Evolutionary conservation across 2,329 filamentous ascomycete species (phyloP).

Genomic region (Fusarium pseudograminearum): DNA sequence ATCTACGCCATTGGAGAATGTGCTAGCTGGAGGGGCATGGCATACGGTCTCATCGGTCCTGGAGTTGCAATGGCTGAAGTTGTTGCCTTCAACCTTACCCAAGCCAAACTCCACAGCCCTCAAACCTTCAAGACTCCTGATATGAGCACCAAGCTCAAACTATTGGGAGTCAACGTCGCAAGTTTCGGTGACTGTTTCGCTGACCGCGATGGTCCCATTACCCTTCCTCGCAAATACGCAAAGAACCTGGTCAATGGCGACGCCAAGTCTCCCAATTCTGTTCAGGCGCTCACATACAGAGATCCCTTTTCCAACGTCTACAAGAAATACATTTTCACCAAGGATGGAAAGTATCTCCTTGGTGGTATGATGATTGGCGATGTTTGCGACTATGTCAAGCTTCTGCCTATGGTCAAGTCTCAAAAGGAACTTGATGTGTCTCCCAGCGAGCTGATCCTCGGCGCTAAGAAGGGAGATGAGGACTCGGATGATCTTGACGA

Average conservation of each 20-base stretch:
- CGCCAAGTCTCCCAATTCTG: slow-evolving; percentile 56
- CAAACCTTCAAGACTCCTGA: slow-evolving; percentile 84
- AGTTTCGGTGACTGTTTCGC: slow-evolving; percentile 96
- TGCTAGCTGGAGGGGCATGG: slow-evolving; percentile 88
- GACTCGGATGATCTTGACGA: slow-evolving; percentile 84
- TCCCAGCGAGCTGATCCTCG: slow-evolving; percentile 86
- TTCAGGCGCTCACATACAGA: slow-evolving; percentile 91
- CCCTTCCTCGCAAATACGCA: slow-evolving; percentile 71
- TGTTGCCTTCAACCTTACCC: slow-evolving; percentile 89
- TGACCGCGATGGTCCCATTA: slow-evolving; percentile 83
- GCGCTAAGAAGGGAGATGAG: slow-evolving; percentile 77
- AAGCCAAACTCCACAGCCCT: slow-evolving; percentile 77
- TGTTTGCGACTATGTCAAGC: slow-evolving; percentile 88
- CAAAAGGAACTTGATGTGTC: slow-evolving; percentile 83
- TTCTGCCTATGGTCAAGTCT: slow-evolving; percentile 87
- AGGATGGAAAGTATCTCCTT: slow-evolving; percentile 88
- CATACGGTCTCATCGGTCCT: slow-evolving; percentile 88
- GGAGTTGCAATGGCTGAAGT: slow-evolving; percentile 95
- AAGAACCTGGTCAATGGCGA: slow-evolving; percentile 47
- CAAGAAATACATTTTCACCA: slow-evolving; percentile 93
- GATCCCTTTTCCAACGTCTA: slow-evolving; percentile 91
- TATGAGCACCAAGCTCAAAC: slow-evolving; percentile 90
- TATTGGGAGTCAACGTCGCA: slow-evolving; percentile 90
- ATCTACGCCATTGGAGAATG: slow-evolving; percentile 94
- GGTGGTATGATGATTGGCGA: slow-evolving; percentile 99